Evolutionary conservation across 2,329 filamentous ascomycete species (phyloP), one percentile per base, ranked within the genome.

Genomic region (Volutella citrinella): DNA sequence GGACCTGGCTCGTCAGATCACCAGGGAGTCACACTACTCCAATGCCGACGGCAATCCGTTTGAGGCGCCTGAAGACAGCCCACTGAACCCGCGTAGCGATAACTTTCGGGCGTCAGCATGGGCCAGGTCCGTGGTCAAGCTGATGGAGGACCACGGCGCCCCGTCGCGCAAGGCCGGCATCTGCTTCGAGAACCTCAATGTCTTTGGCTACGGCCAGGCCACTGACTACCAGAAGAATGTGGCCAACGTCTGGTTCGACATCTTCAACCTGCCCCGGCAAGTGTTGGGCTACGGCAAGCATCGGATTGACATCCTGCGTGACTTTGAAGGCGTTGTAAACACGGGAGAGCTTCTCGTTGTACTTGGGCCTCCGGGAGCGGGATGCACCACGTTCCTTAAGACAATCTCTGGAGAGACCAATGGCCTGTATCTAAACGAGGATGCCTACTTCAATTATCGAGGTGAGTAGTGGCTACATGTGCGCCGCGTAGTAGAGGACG

Each of bases 311-410:
- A 86, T 86, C 41, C 61, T 86, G 26, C 73, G 69, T 36, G 64
- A 74, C 45, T 78, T 83, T 41, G 80, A 85, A 41, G 82, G 82
- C 5, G 48, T 85, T 0, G 76, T 86, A 1, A 66, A 75, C 46
- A 74, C 72, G 34, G 83, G 82, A 13, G 82, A 87, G 64, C 83
- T 87, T 78, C 57, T 86, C 14, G 77, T 87, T 5, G 82, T 86
- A 3, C 67, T 87, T 10, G 82, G 82, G 4, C 81, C 81, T 29
- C 82, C 82, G 9, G 75, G 75, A 12, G 69, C 72, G 7, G 83
- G 83, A 27, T 94, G 87, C 56, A 86, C 84, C 10, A 93, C 87
- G 2, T 80, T 91, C 46, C 67, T 93, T 34, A 91, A 91, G 64
- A 84, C 85, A 0, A 76, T 93, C 42, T 76, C 85, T 3, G 86